Evolutionary conservation across 2,329 filamentous ascomycete genomes (phyloP), one percentile per base, ranked within the genome.

Genomic region (Hymenoscyphus scutula): DNA sequence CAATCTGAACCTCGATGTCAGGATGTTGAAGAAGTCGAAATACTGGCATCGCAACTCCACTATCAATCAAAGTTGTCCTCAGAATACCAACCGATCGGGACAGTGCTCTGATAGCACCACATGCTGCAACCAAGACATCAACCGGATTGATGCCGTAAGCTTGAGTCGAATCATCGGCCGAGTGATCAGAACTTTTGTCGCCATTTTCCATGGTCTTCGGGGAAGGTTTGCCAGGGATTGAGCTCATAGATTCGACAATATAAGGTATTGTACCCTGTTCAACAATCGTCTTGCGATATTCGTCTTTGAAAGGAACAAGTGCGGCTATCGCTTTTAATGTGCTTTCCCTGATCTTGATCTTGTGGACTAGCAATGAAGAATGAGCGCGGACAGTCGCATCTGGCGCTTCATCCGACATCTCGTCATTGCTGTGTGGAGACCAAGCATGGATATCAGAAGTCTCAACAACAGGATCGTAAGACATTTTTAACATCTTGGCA

Each of bases 31-130:
- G 81, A 54, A 97, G 85, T 32, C 81, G 80, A 68, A 93, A 89
- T 7, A 97, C 79, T 3, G 93, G 93, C 68, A 86, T 83, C 1
- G 90, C 89, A 58, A 97, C 88, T 5, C 88, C 89, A 64, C 91
- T 87, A 75, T 99, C 95, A 62, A 97, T 91, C 55, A 99, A 79
- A 58, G 89, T 90, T 2, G 95, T 98, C 57, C 95, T 82, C 19
- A 98, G 78, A 53, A 94, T 88, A 73, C 86, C 90, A 25, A 97
- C 89, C 1, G 92, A 97, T 51, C 95, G 86, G 2, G 92, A 91
- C 56, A 98, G 80, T 74, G 92, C 90, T 65, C 91, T 84, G 30
- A 92, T 84, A 29, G 90, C 87, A 71, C 91, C 88, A 73, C 93
- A 97, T 1, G 92, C 94, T 23, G 93, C 92, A 60, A 96, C 82